Conservation (phyloP, 352 stramenopile genomes). For the Phytophthora gonapodyides region DNA sequence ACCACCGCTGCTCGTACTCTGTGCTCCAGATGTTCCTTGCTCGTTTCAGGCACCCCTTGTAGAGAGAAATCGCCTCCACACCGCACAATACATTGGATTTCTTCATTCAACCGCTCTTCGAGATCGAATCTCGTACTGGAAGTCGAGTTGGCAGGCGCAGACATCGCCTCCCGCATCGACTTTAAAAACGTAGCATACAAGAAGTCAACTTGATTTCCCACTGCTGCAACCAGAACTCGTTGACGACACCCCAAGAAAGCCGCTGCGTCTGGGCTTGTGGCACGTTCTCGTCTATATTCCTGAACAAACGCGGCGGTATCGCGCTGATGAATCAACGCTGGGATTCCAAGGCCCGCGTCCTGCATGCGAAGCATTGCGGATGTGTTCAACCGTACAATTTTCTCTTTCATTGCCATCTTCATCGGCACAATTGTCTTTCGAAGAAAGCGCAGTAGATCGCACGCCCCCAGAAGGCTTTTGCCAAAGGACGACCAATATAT, state of each 20-base stretch:
- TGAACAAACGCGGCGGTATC: conserved; percentile 55
- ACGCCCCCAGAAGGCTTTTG: conserved; percentile 69
- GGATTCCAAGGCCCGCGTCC: conserved; percentile 51
- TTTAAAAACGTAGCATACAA: conserved; percentile 53
- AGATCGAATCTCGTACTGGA: conserved; percentile 38
- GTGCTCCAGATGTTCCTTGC: conserved; percentile 40
- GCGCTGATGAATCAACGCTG: conserved; percentile 65
- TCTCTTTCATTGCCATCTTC: conserved; percentile 52
- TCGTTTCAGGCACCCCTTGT: conserved; percentile 48
- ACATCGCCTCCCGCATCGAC: conserved; percentile 40
- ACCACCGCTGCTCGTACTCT: conserved; percentile 47
- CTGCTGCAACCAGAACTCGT: conserved; percentile 36
- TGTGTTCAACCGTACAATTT: conserved; percentile 61
- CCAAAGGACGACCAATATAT: conserved; percentile 82
- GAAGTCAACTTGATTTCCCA: conserved; percentile 52
- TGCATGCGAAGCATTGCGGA: conserved; percentile 56
- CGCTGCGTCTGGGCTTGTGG: conserved; percentile 34
- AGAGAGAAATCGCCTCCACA: conserved; percentile 45
- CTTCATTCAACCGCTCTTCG: conserved; percentile 54
- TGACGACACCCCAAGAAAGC: conserved; percentile 52
- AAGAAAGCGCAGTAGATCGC: conserved; percentile 69
- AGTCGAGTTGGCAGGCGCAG: conserved; percentile 18
- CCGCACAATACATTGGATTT: conserved; percentile 51
- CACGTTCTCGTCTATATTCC: conserved; percentile 43
- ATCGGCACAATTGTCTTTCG: conserved; percentile 53